A percentile compares a stretch with the other conserved stretches of the same genome.
Evolutionary conservation across 306 rosid genomes (phyloP).

Genomic region (Ammopiptanthus mongolicus): DNA sequence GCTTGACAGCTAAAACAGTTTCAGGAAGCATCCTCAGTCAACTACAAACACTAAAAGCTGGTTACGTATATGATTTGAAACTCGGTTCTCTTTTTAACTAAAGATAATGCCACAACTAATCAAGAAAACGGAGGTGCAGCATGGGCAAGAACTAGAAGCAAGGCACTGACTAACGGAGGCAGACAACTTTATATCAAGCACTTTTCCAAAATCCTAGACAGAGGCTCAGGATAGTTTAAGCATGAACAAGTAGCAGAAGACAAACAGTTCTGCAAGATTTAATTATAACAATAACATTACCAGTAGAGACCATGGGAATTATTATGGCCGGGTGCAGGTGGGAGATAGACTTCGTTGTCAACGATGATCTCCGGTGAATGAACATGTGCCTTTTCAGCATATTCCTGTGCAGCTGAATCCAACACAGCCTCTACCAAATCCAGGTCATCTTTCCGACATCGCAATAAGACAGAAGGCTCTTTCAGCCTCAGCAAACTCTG

Average conservation of each 20-base stretch:
- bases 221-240: neutral
- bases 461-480: slow-evolving; percentile 87
- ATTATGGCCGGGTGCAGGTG: slow-evolving; percentile 69
- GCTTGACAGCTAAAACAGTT: neutral
- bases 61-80: neutral
- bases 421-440: slow-evolving; percentile 66
- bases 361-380: slow-evolving; percentile 69
- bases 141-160: neutral
- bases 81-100: neutral
- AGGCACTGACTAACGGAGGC: neutral
- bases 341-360: slow-evolving; percentile 68
- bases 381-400: slow-evolving; percentile 68
- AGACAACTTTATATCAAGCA: neutral
- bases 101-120: neutral
- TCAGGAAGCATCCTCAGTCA: slow-evolving; percentile 15
- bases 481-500: slow-evolving; percentile 90
- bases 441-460: slow-evolving; percentile 78
- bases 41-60: neutral
- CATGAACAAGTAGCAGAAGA: neutral
- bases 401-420: slow-evolving; percentile 71
- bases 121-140: neutral
- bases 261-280: neutral
- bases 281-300: slow-evolving; percentile 36
- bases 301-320: slow-evolving; percentile 64
- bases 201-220: neutral